Evolutionary conservation across 2,329 filamentous ascomycete species (phyloP), one percentile per base, ranked within the genome.

Genomic region (Curvularia eragrostidis): DNA sequence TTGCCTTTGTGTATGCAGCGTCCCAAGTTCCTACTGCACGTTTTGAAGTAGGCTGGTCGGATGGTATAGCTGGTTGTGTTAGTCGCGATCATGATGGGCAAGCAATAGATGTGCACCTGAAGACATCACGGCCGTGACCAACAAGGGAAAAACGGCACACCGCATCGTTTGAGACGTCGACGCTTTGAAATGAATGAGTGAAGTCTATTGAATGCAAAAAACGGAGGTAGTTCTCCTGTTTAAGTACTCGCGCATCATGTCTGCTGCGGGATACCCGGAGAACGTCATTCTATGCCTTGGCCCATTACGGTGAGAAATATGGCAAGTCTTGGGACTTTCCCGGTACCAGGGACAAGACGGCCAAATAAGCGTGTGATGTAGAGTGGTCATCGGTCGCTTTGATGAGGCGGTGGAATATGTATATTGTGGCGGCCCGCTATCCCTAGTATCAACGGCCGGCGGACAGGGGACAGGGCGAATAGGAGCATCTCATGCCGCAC

Each of bases 1-100:
- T 74, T 3, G 78, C 78, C 61, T 79, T 77, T 19, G 68, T 66
- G 58, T 79, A 76, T 12, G 78, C 78, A 46, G 69, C 67, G 32
- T 73, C 73, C 78, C 78, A 80, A 34, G 64, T 67, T 21, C 64
- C 62, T 3, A 69, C 63, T 42, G 69, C 68, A 58, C 70, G 59
- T 38, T 70, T 73, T 28, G 65, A 63, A 19, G 36, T 30, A 15
- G 52, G 43, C 18, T 60, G 42, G 9, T 68, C 63, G 3, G 57
- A 54, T 3, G 69, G 70, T 30, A 72, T 53, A 49, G 65, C 72
- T 73, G 41, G 10, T 12, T 5, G 2, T n/a, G 38, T 56, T 41
- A 56, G 65, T 38, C 61, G 48, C 28, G 6, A 26, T 19, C 24
- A 9, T 46, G 30, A 28, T 32, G 13, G 21, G 12, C 15, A 38